Conservation (phyloP, 345 rosid species). For the Eucalyptus curtisii region DNA sequence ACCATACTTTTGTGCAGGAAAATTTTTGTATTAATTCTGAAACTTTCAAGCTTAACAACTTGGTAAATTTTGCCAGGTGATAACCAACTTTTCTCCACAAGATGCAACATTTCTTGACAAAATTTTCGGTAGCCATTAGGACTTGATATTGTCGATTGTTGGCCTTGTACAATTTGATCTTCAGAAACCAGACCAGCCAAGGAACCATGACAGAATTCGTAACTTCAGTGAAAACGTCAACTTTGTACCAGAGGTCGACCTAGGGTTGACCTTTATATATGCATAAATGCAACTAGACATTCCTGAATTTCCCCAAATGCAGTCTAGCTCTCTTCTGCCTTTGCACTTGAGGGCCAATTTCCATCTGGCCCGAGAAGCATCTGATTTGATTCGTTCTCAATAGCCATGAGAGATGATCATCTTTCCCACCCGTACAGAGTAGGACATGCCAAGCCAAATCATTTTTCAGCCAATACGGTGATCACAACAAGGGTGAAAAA, state of each 20-base stretch:
- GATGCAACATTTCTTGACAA: not conserved
- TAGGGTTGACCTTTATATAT: not conserved
- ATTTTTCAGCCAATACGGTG: not conserved
- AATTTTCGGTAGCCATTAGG: not conserved
- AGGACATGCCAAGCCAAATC: not conserved
- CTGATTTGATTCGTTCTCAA: not conserved
- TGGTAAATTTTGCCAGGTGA: not conserved
- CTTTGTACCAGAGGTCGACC: not conserved
- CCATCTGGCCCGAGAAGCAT: not conserved
- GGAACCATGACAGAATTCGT: not conserved
- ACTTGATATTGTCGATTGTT: not conserved
- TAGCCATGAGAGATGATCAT: not conserved
- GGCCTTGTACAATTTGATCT: not conserved
- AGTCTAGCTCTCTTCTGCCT: not conserved
- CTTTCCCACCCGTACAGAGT: not conserved
- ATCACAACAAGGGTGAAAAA: not conserved
- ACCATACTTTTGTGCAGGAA: not conserved
- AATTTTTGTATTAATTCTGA: not conserved
- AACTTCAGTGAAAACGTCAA: not conserved
- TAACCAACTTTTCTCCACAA: not conserved
- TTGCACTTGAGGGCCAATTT: constrained; percentile 1
- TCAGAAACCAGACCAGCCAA: not conserved
- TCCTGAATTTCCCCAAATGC: not conserved
- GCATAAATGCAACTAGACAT: not conserved
- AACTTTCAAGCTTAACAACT: not conserved